These are phyloP conservation scores for Chalara sp. DNA, from an alignment of 2,329 filamentous ascomycete species.

Conservation along the genomic window DNA sequence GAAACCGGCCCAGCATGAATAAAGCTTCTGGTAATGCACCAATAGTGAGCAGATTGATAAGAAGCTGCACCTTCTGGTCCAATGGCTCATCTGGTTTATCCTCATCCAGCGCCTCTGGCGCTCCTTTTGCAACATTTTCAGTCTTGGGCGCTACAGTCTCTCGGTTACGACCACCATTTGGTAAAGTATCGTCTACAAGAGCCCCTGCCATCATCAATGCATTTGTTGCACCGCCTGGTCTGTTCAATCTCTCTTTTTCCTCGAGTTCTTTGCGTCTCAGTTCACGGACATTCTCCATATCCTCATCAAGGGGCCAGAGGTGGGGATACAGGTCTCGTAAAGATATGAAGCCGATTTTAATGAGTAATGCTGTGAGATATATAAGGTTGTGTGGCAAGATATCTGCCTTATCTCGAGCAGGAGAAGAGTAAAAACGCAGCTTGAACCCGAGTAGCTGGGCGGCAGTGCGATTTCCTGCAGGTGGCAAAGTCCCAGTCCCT, in stretches of 20 bases:
- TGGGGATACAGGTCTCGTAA: constrained; percentile 87
- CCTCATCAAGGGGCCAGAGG: constrained; percentile 75
- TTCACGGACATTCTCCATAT: constrained; percentile 69
- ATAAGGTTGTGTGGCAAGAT: constrained; percentile 86
- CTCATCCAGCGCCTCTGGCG: constrained; percentile 38
- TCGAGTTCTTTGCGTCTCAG: constrained; percentile 69
- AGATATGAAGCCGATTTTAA: constrained; percentile 97
- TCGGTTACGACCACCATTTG: constrained; percentile 35
- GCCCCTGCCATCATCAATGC: constrained; percentile 83
- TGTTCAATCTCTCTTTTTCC: constrained; percentile 65
- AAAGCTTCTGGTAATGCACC: constrained; percentile 89
- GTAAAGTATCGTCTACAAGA: constrained; percentile 71
- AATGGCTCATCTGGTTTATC: constrained; percentile 60
- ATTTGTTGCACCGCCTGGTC: constrained; percentile 66
- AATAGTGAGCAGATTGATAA: constrained; percentile 81
- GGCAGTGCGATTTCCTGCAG: constrained; percentile 80
- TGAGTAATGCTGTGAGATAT: constrained; percentile 81
- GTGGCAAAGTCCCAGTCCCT: constrained; percentile 73
- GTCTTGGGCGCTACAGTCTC: constrained; percentile 49
- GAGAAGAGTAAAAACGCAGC: constrained; percentile 85
- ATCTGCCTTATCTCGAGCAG: constrained; percentile 67
- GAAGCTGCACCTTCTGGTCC: constrained; percentile 81
- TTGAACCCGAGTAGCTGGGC: constrained; percentile 97
- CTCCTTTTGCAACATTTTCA: constrained; percentile 37
- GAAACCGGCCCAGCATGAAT: constrained; percentile 85